Percentiles rank a stretch among this genome's conserved stretches.
Evolutionary conservation across 257 asterid species (phyloP).

Genomic region (Solanum etuberosum): DNA sequence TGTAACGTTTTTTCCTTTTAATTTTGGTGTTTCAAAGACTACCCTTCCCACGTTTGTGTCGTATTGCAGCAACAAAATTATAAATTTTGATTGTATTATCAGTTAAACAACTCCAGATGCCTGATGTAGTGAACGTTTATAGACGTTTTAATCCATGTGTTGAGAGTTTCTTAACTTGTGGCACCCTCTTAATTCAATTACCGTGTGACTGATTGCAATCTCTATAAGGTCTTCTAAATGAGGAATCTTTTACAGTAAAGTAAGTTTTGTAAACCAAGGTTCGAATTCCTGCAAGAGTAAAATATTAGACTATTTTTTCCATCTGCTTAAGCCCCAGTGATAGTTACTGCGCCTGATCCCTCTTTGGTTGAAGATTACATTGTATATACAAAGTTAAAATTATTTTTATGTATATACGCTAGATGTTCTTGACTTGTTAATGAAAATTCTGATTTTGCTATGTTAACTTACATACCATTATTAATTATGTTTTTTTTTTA

Average conservation of each 20-base stretch:
- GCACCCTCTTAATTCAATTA: background rate
- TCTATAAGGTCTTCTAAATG: background rate
- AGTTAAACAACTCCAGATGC: background rate
- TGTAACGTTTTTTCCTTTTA: background rate
- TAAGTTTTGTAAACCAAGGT: background rate
- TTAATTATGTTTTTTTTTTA: background rate
- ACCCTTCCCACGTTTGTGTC: background rate
- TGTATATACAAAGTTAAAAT: no score
- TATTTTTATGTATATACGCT: no score
- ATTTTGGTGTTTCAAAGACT: background rate
- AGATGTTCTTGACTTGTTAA: no score
- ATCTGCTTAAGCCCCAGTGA: background rate
- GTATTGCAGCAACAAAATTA: background rate
- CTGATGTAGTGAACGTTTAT: background rate
- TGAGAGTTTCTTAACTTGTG: background rate
- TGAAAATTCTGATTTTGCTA: background rate
- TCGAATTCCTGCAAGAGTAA: background rate
- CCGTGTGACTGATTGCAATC: background rate
- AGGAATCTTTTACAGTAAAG: background rate
- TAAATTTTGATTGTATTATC: background rate
- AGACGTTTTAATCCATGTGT: background rate
- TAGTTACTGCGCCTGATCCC: background rate
- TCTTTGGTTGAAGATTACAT: no score
- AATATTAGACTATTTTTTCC: background rate
- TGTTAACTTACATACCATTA: background rate